Percentiles rank a stretch among this genome's conserved stretches.
Evolutionary conservation across 2,329 filamentous ascomycete species (phyloP).

Genomic region (Ophiostoma ips): DNA sequence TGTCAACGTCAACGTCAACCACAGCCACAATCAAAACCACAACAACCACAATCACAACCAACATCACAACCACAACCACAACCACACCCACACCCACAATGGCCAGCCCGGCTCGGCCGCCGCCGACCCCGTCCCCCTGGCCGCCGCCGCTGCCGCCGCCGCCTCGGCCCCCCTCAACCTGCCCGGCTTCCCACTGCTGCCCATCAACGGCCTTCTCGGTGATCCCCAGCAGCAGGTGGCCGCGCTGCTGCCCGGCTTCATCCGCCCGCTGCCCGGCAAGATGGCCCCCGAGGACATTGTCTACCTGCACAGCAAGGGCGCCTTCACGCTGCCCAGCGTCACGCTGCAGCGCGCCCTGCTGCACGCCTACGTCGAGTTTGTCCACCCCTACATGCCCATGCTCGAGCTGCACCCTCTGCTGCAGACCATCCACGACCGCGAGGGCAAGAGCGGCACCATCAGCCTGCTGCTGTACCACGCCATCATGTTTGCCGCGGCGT

Average conservation of each 20-base stretch:
- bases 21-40: conserved; percentile 5
- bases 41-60: neutral
- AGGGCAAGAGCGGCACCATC: conserved; percentile 56
- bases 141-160: neutral
- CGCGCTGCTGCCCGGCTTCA: conserved; percentile 48
- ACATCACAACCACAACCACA: neutral
- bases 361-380: conserved; percentile 72
- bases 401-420: conserved; percentile 54
- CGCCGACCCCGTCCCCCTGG: conserved; percentile 5
- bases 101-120: neutral
- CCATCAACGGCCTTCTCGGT: conserved; percentile 17
- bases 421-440: conserved; percentile 45
- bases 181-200: conserved; percentile 12
- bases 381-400: conserved; percentile 88
- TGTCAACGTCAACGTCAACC: neutral
- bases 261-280: conserved; percentile 64
- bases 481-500: conserved; percentile 85
- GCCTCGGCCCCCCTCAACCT: conserved; percentile 1
- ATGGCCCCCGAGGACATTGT: conserved; percentile 70
- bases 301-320: conserved; percentile 74
- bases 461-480: conserved; percentile 86
- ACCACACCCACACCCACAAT: neutral
- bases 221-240: conserved; percentile 16
- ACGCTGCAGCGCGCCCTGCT: conserved; percentile 68
- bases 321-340: conserved; percentile 58